phyloP scores from a whole-genome alignment of 2,329 filamentous ascomycete genomes.

The Microsporum canis region DNA sequence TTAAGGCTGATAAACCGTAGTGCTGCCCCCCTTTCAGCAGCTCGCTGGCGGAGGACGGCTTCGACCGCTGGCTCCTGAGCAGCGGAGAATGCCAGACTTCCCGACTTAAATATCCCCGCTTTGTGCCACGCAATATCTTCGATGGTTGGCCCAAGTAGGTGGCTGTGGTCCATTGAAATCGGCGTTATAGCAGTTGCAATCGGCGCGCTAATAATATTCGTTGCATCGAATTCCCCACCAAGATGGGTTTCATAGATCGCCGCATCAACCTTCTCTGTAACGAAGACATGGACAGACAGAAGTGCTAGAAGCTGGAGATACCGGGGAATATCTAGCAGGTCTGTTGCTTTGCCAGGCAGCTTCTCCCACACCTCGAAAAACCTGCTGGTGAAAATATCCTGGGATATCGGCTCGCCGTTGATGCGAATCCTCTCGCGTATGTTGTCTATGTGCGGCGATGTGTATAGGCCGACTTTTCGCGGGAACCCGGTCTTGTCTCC shows the following conservation, averaged over 20 bases:
- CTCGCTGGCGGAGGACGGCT: conserved; percentile 41
- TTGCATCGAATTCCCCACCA: conserved; percentile 58
- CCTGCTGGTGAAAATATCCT: conserved; percentile 14
- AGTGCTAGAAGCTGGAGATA: neutral
- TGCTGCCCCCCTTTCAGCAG: conserved; percentile 40
- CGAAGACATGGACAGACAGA: neutral
- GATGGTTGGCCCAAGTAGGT: conserved; percentile 49
- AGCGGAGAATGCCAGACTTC: conserved; percentile 46
- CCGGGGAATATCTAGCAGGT: neutral
- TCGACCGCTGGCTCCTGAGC: conserved; percentile 40
- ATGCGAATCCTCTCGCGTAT: conserved; percentile 22
- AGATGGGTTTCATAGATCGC: conserved; percentile 56
- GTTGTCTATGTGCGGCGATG: conserved; percentile 46
- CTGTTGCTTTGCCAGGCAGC: conserved; percentile 22
- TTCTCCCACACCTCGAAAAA: conserved; percentile 18
- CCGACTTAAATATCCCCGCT: conserved; percentile 56
- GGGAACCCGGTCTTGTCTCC: conserved; percentile 20
- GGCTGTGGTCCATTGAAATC: conserved; percentile 58
- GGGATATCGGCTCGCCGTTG: conserved; percentile 13
- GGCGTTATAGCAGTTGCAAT: conserved; percentile 50
- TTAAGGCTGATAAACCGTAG: conserved; percentile 40
- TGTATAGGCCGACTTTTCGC: conserved; percentile 50
- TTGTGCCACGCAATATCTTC: conserved; percentile 64
- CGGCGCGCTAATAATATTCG: conserved; percentile 50
- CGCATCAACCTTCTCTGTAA: neutral